Evolutionary conservation across 2,329 filamentous ascomycete genomes (phyloP).

Genomic region (Epicoccum sorghinum): DNA sequence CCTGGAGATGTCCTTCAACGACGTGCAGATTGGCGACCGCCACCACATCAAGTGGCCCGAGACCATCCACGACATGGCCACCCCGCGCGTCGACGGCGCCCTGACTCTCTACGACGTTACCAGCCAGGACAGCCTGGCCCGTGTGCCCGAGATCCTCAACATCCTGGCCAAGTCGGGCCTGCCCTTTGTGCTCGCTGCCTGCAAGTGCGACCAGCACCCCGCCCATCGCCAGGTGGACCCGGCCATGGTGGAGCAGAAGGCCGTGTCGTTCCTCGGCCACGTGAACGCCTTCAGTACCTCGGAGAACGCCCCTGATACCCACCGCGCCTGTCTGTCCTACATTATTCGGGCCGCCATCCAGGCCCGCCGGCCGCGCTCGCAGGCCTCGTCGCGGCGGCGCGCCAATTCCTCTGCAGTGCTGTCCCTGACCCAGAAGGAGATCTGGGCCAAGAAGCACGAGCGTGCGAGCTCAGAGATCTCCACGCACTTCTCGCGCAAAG

Average conservation of each 20-base stretch:
- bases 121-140: slow-evolving; percentile 74
- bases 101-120: slow-evolving; percentile 88
- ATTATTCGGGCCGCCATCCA: slow-evolving; percentile 75
- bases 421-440: slow-evolving; percentile 48
- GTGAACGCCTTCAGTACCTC: slow-evolving; percentile 77
- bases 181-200: slow-evolving; percentile 82
- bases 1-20: slow-evolving; percentile 60
- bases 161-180: slow-evolving; percentile 74
- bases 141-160: slow-evolving; percentile 75
- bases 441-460: slow-evolving; percentile 49
- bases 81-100: slow-evolving; percentile 81
- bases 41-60: slow-evolving; percentile 64
- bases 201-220: slow-evolving; percentile 83
- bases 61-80: slow-evolving; percentile 66
- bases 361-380: slow-evolving; percentile 60
- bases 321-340: slow-evolving; percentile 75
- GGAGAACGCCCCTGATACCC: slow-evolving; percentile 70
- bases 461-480: slow-evolving; percentile 57
- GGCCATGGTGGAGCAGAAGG: slow-evolving; percentile 68
- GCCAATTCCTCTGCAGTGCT: slow-evolving; percentile 54
- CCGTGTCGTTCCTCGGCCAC: slow-evolving; percentile 65
- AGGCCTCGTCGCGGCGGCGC: slow-evolving; percentile 49
- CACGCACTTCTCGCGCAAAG: slow-evolving; percentile 36
- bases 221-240: slow-evolving; percentile 74
- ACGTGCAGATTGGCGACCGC: slow-evolving; percentile 58